phyloP scores from a whole-genome alignment of 2,329 filamentous ascomycete genomes.

The Dothideomycetidae sp. region DNA sequence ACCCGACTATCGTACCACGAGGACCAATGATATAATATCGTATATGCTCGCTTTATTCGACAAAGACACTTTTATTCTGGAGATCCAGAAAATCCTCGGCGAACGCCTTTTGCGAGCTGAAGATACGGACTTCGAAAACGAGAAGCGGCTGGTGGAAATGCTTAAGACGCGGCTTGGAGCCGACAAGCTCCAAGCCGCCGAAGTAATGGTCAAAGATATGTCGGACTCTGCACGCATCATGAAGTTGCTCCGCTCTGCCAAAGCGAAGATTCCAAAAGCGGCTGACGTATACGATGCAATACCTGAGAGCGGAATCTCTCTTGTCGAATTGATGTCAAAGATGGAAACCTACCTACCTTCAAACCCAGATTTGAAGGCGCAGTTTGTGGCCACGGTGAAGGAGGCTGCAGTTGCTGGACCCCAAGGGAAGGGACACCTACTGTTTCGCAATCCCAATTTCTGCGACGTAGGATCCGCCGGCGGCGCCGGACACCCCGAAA shows the following conservation, averaged over 20 bases:
- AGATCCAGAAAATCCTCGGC: slow-evolving; percentile 79
- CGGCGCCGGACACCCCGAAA: not conserved
- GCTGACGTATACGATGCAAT: slow-evolving; percentile 22
- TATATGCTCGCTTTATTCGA: slow-evolving; percentile 81
- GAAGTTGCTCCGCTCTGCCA: slow-evolving; percentile 17
- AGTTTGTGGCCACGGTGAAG: slow-evolving; percentile 8
- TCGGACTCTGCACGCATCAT: slow-evolving; percentile 61
- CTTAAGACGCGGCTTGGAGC: slow-evolving; percentile 84
- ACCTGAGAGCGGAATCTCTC: slow-evolving; percentile 23
- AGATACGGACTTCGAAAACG: slow-evolving; percentile 55
- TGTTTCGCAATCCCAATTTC: slow-evolving; percentile 6
- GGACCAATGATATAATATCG: slow-evolving; percentile 79
- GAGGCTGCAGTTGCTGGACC: slow-evolving; percentile 4
- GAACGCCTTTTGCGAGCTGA: slow-evolving; percentile 58
- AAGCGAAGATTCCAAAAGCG: slow-evolving; percentile 19
- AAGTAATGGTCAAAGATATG: slow-evolving; percentile 94
- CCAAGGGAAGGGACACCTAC: not conserved
- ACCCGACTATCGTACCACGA: slow-evolving; percentile 75
- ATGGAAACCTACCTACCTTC: slow-evolving; percentile 6
- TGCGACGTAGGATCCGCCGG: not conserved
- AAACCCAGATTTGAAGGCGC: not conserved
- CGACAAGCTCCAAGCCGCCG: slow-evolving; percentile 71
- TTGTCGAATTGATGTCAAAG: slow-evolving; percentile 16
- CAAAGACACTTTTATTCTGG: slow-evolving; percentile 86
- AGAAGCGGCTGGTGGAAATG: slow-evolving; percentile 67